Conservation (phyloP, 768 basidiomycete species). For the Termitomyces sp. region DNA sequence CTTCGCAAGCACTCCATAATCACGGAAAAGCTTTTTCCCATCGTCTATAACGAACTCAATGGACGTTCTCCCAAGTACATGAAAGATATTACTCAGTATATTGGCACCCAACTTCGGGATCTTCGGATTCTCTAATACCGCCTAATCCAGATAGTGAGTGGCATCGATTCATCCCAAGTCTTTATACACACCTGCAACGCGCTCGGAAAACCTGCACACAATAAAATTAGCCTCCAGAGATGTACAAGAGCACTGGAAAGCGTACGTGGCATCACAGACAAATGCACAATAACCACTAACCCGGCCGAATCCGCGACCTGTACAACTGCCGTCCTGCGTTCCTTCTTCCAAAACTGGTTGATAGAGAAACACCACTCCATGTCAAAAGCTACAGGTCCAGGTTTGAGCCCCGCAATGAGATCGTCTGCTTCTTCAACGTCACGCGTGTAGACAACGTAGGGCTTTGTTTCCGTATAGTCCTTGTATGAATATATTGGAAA, state of each 20-base stretch:
- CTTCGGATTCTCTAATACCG: slow-evolving; percentile 25
- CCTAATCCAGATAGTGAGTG: slow-evolving; percentile 12
- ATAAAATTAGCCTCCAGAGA: not conserved
- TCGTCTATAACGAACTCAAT: slow-evolving; percentile 24
- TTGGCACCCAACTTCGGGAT: slow-evolving; percentile 30
- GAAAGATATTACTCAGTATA: slow-evolving; percentile 21
- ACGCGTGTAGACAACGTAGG: slow-evolving; percentile 23
- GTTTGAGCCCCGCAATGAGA: slow-evolving; percentile 19
- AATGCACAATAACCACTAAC: slow-evolving; percentile 28
- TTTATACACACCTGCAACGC: slow-evolving; percentile 19
- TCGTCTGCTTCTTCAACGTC: slow-evolving; percentile 28
- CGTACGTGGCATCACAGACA: slow-evolving; percentile 27
- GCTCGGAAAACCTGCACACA: slow-evolving; percentile 24
- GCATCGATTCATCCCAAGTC: too few species aligned
- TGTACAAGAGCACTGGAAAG: not conserved
- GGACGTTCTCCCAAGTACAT: not conserved
- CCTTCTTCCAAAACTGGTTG: not conserved
- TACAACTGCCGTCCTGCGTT: slow-evolving; percentile 25
- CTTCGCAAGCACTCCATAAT: slow-evolving; percentile 32
- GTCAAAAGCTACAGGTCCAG: slow-evolving; percentile 30
- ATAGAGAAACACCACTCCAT: slow-evolving; percentile 29
- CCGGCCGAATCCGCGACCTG: slow-evolving; percentile 28
- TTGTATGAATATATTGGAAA: slow-evolving; percentile 27
- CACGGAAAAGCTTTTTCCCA: slow-evolving; percentile 32
- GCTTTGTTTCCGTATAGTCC: slow-evolving; percentile 20